phyloP scores from a whole-genome alignment of 352 stramenopile genomes.

The Phytopythium mirpurense region DNA sequence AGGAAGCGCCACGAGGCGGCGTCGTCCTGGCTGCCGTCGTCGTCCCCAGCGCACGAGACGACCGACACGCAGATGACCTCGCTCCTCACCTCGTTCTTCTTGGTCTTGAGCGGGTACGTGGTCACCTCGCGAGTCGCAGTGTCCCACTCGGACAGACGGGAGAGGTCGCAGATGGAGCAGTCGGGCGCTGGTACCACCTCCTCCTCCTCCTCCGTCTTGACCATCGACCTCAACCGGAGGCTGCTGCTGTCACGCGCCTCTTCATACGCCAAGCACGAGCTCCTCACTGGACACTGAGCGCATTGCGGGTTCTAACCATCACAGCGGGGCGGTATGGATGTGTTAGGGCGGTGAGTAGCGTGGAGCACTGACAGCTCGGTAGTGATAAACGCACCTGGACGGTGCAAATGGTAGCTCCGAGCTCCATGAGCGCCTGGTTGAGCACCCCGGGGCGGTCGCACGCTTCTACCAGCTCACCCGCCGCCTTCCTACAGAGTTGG shows the following conservation, averaged over 20 bases:
- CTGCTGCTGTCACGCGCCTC: conserved; percentile 17
- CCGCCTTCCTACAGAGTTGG: conserved; percentile 34
- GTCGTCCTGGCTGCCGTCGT: conserved; percentile 9
- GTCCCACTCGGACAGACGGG: conserved; percentile 51
- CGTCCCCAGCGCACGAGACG: conserved; percentile 33
- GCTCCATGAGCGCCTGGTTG: conserved; percentile 99
- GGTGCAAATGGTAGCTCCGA: conserved; percentile 95
- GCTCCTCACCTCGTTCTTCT: conserved; percentile 73
- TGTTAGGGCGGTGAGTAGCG: not conserved
- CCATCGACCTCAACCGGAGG: not conserved
- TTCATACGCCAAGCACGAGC: conserved; percentile 68
- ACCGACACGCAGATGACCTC: conserved; percentile 75
- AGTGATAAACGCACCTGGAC: conserved; percentile 42
- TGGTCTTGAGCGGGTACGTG: conserved; percentile 77
- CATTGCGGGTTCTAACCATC: conserved; percentile 63
- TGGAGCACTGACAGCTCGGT: not conserved
- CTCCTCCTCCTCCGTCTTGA: not conserved
- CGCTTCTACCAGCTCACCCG: conserved; percentile 55
- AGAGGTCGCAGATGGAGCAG: conserved; percentile 68
- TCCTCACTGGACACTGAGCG: conserved; percentile 53
- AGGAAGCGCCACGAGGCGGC: conserved; percentile 58
- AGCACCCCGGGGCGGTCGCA: conserved; percentile 86
- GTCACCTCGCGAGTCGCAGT: conserved; percentile 25
- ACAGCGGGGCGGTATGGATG: not conserved
- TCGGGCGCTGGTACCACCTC: too few species aligned